A percentile compares a stretch with the other conserved stretches of the same genome.
These are phyloP conservation scores for Phytopythium chamaehyphon DNA, from an alignment of 352 stramenopile genomes.

Conservation along the genomic window DNA sequence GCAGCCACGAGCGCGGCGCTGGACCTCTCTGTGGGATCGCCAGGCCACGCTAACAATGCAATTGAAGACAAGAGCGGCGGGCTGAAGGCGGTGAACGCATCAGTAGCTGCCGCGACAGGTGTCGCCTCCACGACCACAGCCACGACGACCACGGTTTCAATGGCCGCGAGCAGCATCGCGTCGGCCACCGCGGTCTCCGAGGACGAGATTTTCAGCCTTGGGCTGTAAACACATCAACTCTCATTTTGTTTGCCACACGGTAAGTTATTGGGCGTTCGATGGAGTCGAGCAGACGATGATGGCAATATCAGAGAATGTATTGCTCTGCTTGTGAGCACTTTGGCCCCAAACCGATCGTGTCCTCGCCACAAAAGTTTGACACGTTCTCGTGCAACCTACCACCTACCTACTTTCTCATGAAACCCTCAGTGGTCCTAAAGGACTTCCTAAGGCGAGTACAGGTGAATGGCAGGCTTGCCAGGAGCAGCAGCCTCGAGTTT, in stretches of 20 bases:
- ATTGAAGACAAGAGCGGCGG: too few relatives aligned
- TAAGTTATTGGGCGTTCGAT: not conserved
- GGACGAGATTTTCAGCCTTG: constrained; percentile 82
- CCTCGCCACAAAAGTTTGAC: too few relatives aligned
- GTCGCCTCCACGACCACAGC: not conserved
- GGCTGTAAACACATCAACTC: constrained; percentile 38
- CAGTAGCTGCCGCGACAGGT: too few relatives aligned
- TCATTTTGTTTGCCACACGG: not conserved
- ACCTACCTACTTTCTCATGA: too few relatives aligned
- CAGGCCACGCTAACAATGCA: too few relatives aligned
- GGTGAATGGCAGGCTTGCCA: constrained; percentile 76
- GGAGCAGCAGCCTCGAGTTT: constrained; percentile 81
- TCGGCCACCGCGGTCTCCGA: constrained; percentile 16
- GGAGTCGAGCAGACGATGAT: not conserved
- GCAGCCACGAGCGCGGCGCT: constrained; percentile 8
- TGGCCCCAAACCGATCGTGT: too few relatives aligned
- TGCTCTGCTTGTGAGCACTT: too few relatives aligned
- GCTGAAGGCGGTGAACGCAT: too few relatives aligned
- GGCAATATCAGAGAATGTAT: too few relatives aligned
- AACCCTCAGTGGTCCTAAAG: too few relatives aligned
- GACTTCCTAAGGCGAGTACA: constrained; percentile 50
- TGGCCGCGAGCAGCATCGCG: constrained; percentile 7
- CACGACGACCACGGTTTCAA: constrained; percentile 3
- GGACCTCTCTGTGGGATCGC: not conserved
- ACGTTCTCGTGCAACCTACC: too few relatives aligned